Percentiles rank a stretch among this genome's conserved stretches.
Evolutionary conservation across 2,329 filamentous ascomycete species (phyloP).

Genomic region (Fusarium pseudocircinatum): DNA sequence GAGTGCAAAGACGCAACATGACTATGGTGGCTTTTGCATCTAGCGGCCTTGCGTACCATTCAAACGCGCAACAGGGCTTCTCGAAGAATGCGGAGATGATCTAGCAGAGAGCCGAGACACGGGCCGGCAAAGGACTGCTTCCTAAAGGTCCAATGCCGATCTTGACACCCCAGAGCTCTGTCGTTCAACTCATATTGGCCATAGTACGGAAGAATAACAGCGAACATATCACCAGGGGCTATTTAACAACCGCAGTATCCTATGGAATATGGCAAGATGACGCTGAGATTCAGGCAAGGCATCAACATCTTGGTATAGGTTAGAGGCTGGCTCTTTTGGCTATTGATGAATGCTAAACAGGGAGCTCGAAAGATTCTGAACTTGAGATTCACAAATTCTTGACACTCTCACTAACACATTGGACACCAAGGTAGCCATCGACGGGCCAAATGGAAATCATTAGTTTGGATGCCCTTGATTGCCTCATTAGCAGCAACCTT

Average conservation of each 20-base stretch:
- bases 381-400: neutral
- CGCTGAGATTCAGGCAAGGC: neutral
- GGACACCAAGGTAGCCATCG: neutral
- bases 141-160: constrained; percentile 36
- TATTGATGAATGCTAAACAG: neutral
- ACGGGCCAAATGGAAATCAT: constrained; percentile 22
- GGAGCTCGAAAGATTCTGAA: neutral
- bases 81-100: constrained; percentile 36
- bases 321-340: neutral
- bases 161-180: constrained; percentile 38
- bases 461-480: constrained; percentile 25
- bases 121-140: constrained; percentile 26
- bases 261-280: constrained; percentile 6
- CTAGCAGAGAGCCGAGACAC: constrained; percentile 24
- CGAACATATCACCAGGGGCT: constrained; percentile 22
- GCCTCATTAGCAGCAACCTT: constrained; percentile 23
- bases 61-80: constrained; percentile 29
- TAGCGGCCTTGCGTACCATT: constrained; percentile 37
- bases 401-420: constrained; percentile 12
- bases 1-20: constrained; percentile 39
- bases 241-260: constrained; percentile 23
- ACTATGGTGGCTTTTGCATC: constrained; percentile 41
- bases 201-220: constrained; percentile 31
- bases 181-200: constrained; percentile 26
- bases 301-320: neutral